Percentiles rank a stretch among this genome's conserved stretches.
Evolutionary conservation across 352 stramenopile genomes (phyloP).

Genomic region (Phytophthora ohioensis): DNA sequence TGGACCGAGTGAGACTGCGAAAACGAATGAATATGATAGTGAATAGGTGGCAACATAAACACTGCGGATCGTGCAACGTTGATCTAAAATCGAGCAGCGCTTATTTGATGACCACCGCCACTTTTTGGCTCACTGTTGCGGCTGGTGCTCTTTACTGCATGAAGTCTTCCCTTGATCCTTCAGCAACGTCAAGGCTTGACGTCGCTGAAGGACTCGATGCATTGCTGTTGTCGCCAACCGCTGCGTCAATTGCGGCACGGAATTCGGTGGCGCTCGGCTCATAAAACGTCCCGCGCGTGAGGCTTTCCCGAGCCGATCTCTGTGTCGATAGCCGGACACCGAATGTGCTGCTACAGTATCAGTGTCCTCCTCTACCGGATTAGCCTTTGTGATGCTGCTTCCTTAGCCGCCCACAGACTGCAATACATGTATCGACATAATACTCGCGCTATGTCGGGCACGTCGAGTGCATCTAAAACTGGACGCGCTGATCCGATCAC

Average conservation of each 20-base stretch:
- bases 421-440: neutral
- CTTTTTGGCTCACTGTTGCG: neutral
- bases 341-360: constrained; percentile 1
- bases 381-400: neutral
- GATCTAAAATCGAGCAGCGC: neutral
- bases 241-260: neutral
- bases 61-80: neutral
- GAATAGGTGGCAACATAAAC: neutral
- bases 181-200: neutral
- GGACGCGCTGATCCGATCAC: neutral
- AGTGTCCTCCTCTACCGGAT: constrained; percentile 14
- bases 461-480: neutral
- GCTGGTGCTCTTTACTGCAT: neutral
- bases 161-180: neutral
- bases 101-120: neutral
- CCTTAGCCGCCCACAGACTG: neutral
- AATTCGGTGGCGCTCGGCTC: constrained; percentile 22
- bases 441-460: neutral
- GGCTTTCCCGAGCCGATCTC: constrained; percentile 11
- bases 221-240: neutral
- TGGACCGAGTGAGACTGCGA: neutral
- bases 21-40: neutral
- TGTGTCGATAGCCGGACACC: constrained; percentile 2
- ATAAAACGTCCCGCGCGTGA: constrained; percentile 13
- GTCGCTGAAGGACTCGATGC: neutral